Evolutionary conservation across 148 eudicot genomes (phyloP).

Genomic region (Fagopyrum esculentum): DNA sequence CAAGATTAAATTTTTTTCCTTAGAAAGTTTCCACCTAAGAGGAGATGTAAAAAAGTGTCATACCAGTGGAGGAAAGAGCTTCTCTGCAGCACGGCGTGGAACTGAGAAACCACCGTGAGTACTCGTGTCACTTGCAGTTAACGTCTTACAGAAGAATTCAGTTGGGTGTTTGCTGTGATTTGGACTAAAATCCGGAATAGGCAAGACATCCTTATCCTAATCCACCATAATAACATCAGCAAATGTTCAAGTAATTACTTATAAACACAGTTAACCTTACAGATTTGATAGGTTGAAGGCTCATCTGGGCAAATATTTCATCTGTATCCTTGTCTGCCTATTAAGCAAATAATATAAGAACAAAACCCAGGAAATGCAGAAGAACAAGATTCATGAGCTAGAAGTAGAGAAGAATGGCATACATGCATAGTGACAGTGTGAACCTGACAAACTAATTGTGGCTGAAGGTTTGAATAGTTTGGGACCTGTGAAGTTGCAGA

Average conservation of each 20-base stretch:
- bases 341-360: not conserved
- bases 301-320: slow-evolving; percentile 96
- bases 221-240: not conserved
- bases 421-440: slow-evolving; percentile 84
- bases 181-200: slow-evolving; percentile 66
- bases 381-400: not conserved
- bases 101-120: slow-evolving; percentile 99
- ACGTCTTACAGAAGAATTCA: slow-evolving; percentile 93
- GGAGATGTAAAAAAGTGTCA: not conserved
- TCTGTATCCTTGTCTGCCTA: slow-evolving; percentile 97
- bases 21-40: too few species aligned
- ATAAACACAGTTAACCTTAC: slow-evolving; percentile 21
- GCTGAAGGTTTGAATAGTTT: slow-evolving; percentile 82
- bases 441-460: slow-evolving; percentile 87
- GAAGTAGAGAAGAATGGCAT: slow-evolving; percentile 11
- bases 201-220: slow-evolving; percentile 85
- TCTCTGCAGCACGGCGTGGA: slow-evolving; percentile 98
- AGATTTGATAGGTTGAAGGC: slow-evolving; percentile 81
- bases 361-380: not conserved
- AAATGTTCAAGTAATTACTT: not conserved
- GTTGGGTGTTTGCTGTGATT: slow-evolving; percentile 73
- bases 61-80: slow-evolving; percentile 89
- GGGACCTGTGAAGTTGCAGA: slow-evolving; percentile 82
- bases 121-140: slow-evolving; percentile 95
- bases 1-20: too few species aligned